A percentile compares a stretch with the other conserved stretches of the same genome.
Evolutionary conservation across 768 basidiomycete species (phyloP).

Genomic region (Naematelia aurantialba): DNA sequence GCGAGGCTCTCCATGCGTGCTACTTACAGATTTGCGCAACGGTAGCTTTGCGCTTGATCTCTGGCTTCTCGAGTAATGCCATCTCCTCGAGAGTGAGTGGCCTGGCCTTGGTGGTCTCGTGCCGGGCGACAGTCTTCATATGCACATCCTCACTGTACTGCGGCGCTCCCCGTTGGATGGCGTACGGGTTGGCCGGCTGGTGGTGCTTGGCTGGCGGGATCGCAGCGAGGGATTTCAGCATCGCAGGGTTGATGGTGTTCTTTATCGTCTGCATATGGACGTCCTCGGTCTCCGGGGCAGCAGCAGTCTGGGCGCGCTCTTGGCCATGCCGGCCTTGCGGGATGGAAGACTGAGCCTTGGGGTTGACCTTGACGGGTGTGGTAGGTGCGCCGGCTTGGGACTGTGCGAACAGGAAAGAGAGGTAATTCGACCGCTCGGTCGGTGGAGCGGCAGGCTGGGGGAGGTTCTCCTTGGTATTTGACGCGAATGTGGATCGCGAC

Average conservation of each 20-base stretch:
- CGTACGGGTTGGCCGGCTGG: slow-evolving; percentile 17
- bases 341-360: slow-evolving; percentile 23
- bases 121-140: slow-evolving; percentile 44
- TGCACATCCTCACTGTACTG: slow-evolving; percentile 43
- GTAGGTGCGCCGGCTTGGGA: slow-evolving; percentile 34
- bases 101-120: slow-evolving; percentile 35
- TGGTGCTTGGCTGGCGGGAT: slow-evolving; percentile 12
- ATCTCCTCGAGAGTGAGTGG: slow-evolving; percentile 69
- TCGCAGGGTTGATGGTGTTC: slow-evolving; percentile 41
- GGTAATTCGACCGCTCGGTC: slow-evolving; percentile 36
- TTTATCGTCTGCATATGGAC: slow-evolving; percentile 78
- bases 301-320: neutral
- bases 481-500: slow-evolving; percentile 17
- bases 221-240: slow-evolving; percentile 39
- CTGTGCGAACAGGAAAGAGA: slow-evolving; percentile 39
- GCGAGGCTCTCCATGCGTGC: neutral
- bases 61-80: slow-evolving; percentile 74
- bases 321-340: slow-evolving; percentile 7
- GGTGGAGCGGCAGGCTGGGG: slow-evolving; percentile 10
- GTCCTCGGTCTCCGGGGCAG: slow-evolving; percentile 51
- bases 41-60: slow-evolving; percentile 91
- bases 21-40: slow-evolving; percentile 87
- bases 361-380: slow-evolving; percentile 44
- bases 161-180: slow-evolving; percentile 16
- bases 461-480: slow-evolving; percentile 26